Base-by-base conservation (phyloP, 176 grass and related monocot genomes). In the Cocos nucifera region DNA sequence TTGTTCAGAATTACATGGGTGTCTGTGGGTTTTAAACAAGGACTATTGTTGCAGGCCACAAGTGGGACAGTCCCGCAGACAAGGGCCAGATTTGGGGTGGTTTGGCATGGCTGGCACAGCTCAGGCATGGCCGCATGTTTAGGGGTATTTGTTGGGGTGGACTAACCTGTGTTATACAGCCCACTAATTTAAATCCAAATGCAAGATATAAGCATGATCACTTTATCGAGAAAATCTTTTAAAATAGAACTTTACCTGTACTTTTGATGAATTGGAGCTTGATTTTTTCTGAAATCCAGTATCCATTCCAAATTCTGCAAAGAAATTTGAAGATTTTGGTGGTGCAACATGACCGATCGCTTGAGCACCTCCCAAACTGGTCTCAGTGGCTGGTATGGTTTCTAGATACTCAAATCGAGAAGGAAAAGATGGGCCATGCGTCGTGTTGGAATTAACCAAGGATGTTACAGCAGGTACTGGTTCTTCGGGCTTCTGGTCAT, bases 401-500 rank as follows among this genome's bases (percentile, higher is more conserved):
- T 91, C 83, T 30, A 81, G 19, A 22, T 92, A 92, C 20, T 92
- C 79, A 72, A 92, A 87, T 74, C 88, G 79, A 72, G 88, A 92
- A 56, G 75, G 73, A 19, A 54, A 75, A 6, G 88, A 87, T 22
- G 69, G 69, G 4, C 58, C 65, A 64, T 22, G 59, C 75, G 77
- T 78, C 53, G 58, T 22, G 10, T 77, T 19, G 18, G 79, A 22
- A 21, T 62, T 57, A 28, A 61, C 62, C 54, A 92, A 57, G 64
- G 77, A 58, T 72, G 77, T 67, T 32, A 53, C 49, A 66, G 14
- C 71, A 65, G 80, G 83, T 57, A 79, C 76, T 35, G 80, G 88
- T 61, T 87, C 88, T 78, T 92, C 88, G 39, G 88, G 88, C 72
- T 92, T 92, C 80, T 92, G 88, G 3, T 92, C 88, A 78, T 92